Base-by-base conservation (phyloP, 805 yeast genomes). In the Myxozyma udenii region DNA sequence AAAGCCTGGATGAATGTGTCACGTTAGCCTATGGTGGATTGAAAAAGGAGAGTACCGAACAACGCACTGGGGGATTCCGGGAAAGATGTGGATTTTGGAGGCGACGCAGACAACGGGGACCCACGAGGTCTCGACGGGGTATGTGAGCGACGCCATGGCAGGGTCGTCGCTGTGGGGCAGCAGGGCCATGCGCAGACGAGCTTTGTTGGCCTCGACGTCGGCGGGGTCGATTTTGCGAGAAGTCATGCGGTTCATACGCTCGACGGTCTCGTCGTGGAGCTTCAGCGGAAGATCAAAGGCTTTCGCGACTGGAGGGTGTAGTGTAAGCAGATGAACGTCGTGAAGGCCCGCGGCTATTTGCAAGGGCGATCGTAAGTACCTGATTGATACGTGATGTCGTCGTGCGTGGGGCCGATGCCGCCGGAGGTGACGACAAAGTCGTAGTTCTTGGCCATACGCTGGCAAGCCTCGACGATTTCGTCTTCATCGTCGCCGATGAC, bases 381-480 rank as follows among this genome's bases (percentile, higher is more conserved):
- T 33, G 86, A 74, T 46, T 79, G 80, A 66, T 88, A 88, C 0
- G 95, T 87, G 54, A 88, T 84, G 65, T 88, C 96, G 64, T 88
- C 96, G 61, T 87, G 95, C 0, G 96, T 88, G 3, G 95, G 86
- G 0, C 96, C 96, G 52, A 88, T 86, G 5, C 57, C 83, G 28
- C 87, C 85, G 48, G 84, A 76, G 0, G 95, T 86, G 21, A 85
- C 78, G 5, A 85, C 75, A 40, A 86, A 75, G 62, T 85, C 88
- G 60, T 80, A 82, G n/a, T 72, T 66, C 19, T 69, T 59, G n/a
- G 79, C 71, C 41, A 83, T 68, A 9, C 69, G 62, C 26, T 65
- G 66, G 21, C 85, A 67, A 0, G 82, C 77, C 12, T 73, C 73
- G 1, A 74, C 69, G 40, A 88, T 88, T 50, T 85, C 93, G 1